These are phyloP conservation scores for Acacia crassicarpa DNA, from an alignment of 306 rosid species.

Conservation along the genomic window DNA sequence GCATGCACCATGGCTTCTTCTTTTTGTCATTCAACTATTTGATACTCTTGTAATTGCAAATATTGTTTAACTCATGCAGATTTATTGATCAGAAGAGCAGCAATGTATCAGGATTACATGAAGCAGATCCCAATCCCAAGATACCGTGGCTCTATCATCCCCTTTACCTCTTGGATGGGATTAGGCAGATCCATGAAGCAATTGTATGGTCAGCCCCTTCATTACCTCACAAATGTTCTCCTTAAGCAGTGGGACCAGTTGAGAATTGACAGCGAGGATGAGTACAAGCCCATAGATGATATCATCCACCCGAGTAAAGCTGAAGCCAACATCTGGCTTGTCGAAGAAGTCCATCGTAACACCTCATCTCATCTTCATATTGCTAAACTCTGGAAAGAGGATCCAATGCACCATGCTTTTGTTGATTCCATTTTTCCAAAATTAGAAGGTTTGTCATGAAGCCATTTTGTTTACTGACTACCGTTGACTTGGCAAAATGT, in stretches of 20 bases:
- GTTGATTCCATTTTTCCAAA: slow-evolving; percentile 77
- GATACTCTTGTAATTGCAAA: slow-evolving; percentile 2
- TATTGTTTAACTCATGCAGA: slow-evolving; percentile 41
- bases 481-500: slow-evolving; percentile 18
- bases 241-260: slow-evolving; percentile 86
- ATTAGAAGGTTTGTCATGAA: slow-evolving; percentile 40
- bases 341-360: slow-evolving; percentile 85
- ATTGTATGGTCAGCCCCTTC: slow-evolving; percentile 85
- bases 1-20: not conserved
- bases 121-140: slow-evolving; percentile 77
- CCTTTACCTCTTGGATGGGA: slow-evolving; percentile 83
- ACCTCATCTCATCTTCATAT: slow-evolving; percentile 71
- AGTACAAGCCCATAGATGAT: slow-evolving; percentile 63
- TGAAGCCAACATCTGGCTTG: slow-evolving; percentile 82
- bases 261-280: slow-evolving; percentile 67
- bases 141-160: slow-evolving; percentile 75
- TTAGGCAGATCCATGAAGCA: slow-evolving; percentile 80
- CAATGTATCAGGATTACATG: slow-evolving; percentile 94
- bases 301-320: slow-evolving; percentile 88
- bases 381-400: slow-evolving; percentile 72
- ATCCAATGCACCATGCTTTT: slow-evolving; percentile 63
- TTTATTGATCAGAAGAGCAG: slow-evolving; percentile 65
- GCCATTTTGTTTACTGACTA: slow-evolving; percentile 25
- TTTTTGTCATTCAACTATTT: not conserved
- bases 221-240: slow-evolving; percentile 84